Evolutionary conservation across 768 basidiomycete species (phyloP).

Genomic region (Astraeus odoratus): DNA sequence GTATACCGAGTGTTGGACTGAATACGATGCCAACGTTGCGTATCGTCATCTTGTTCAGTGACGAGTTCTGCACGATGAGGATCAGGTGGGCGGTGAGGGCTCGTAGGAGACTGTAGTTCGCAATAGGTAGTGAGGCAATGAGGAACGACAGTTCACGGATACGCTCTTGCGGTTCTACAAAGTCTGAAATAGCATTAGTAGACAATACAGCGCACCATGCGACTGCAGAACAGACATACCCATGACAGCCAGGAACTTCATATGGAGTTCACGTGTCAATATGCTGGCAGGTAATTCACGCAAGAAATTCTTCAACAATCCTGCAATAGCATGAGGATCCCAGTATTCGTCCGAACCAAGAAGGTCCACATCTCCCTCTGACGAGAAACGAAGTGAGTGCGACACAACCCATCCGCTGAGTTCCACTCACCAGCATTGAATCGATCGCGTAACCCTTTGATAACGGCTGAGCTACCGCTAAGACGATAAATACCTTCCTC

Average conservation of each 20-base stretch:
- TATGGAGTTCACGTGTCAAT: constrained; percentile 85
- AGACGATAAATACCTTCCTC: constrained; percentile 98
- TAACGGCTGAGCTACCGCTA: constrained; percentile 90
- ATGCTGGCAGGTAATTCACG: constrained; percentile 92
- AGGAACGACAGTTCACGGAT: constrained; percentile 82
- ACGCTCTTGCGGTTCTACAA: constrained; percentile 81
- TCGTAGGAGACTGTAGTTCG: constrained; percentile 90
- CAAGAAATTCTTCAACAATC: constrained; percentile 87
- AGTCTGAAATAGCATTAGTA: constrained; percentile 46
- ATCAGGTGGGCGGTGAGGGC: constrained; percentile 94
- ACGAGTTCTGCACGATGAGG: constrained; percentile 85
- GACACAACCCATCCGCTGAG: not conserved
- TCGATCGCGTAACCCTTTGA: constrained; percentile 86
- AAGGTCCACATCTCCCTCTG: constrained; percentile 96
- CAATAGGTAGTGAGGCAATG: constrained; percentile 80
- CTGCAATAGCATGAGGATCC: constrained; percentile 97
- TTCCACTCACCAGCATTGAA: constrained; percentile 75
- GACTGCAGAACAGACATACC: constrained; percentile 44
- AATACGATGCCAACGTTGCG: constrained; percentile 98
- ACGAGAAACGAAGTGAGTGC: constrained; percentile 5
- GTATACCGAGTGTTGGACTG: constrained; percentile 94
- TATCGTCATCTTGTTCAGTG: constrained; percentile 96
- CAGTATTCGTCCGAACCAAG: constrained; percentile 85
- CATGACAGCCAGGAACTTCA: constrained; percentile 87
- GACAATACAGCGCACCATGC: constrained; percentile 8